Evolutionary conservation across 352 stramenopile species (phyloP).

Genomic region (Globisporangium mamillatum): DNA sequence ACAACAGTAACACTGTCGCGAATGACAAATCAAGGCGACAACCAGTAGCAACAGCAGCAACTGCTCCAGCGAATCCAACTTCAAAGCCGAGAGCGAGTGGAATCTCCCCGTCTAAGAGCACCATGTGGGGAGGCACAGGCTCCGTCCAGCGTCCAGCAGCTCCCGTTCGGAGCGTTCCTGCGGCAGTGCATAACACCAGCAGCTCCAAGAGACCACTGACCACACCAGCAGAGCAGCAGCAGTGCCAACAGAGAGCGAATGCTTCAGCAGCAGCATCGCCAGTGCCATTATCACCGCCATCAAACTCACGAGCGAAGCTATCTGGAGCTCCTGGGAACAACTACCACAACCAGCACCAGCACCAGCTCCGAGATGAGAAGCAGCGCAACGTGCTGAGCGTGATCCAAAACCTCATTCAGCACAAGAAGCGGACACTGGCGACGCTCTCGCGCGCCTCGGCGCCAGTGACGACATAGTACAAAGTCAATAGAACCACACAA

Average conservation of each 20-base stretch:
- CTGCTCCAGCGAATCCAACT: not conserved
- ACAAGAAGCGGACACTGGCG: slow-evolving; percentile 69
- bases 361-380: slow-evolving; percentile 33
- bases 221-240: not conserved
- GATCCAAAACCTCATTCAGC: slow-evolving; percentile 77
- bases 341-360: not conserved
- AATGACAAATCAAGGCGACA: slow-evolving; percentile 1
- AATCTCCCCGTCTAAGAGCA: slow-evolving; percentile 20
- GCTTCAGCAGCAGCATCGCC: not conserved
- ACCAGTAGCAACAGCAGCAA: slow-evolving; percentile 8
- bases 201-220: not conserved
- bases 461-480: slow-evolving; percentile 16
- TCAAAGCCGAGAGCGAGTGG: not conserved
- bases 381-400: slow-evolving; percentile 66
- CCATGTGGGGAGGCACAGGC: slow-evolving; percentile 9
- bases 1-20: not conserved
- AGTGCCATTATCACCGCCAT: not conserved
- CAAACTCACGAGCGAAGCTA: not conserved
- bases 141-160: slow-evolving; percentile 1
- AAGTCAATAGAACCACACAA: not conserved
- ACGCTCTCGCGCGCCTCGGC: slow-evolving; percentile 33
- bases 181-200: not conserved
- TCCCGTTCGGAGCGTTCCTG: not conserved
- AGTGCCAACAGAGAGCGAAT: not conserved
- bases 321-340: not conserved